Percentiles rank a stretch among this genome's conserved stretches.
phyloP scores from a whole-genome alignment of 2,329 filamentous ascomycete species.

The Colletotrichum sp. region DNA sequence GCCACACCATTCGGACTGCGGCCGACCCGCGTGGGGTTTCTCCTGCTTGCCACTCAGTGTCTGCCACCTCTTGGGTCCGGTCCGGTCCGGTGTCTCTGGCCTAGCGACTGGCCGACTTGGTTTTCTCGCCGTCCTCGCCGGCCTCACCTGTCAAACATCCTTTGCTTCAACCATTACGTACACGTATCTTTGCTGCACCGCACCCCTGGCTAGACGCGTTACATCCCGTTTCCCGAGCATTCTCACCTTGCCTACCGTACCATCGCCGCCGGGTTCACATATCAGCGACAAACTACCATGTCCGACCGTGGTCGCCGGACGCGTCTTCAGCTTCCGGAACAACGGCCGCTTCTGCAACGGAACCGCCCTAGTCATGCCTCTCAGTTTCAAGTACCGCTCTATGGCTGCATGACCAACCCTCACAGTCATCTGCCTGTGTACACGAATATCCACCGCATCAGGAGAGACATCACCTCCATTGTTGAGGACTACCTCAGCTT shows the following conservation, averaged over 20 bases:
- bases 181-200: neutral
- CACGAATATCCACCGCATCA: conserved; percentile 76
- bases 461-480: conserved; percentile 65
- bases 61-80: neutral
- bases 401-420: conserved; percentile 59
- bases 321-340: conserved; percentile 20
- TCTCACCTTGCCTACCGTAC: neutral
- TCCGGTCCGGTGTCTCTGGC: neutral
- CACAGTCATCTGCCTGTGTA: conserved; percentile 73
- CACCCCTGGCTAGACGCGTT: neutral
- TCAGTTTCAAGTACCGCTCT: conserved; percentile 45
- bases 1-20: neutral
- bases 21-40: neutral
- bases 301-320: conserved; percentile 17
- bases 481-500: conserved; percentile 69
- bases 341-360: conserved; percentile 40
- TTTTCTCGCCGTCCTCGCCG: neutral
- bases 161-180: neutral
- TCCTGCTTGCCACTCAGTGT: neutral
- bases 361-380: conserved; percentile 37
- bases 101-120: neutral
- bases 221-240: neutral
- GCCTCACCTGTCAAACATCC: neutral
- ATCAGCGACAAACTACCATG: conserved; percentile 19
- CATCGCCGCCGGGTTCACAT: neutral